A percentile compares a stretch with the other conserved stretches of the same genome.
These are phyloP conservation scores for Nigrograna mackinnonii DNA, from an alignment of 2,329 filamentous ascomycete species.

Conservation along the genomic window DNA sequence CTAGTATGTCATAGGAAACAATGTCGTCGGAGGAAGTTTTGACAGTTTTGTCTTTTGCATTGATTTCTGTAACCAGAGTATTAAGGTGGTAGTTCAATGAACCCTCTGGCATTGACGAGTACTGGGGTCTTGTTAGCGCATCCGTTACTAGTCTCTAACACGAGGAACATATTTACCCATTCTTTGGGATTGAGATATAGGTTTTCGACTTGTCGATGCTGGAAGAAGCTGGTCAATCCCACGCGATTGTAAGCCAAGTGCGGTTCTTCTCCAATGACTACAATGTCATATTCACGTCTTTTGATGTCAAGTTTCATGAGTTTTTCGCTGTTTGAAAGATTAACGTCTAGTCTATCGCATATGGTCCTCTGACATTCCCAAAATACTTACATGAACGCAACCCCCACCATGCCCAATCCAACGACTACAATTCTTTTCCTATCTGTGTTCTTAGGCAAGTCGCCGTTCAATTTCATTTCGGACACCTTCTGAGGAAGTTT, in stretches of 20 bases:
- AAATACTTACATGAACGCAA: slow-evolving; percentile 77
- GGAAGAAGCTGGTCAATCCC: slow-evolving; percentile 85
- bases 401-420: slow-evolving; percentile 88
- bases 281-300: slow-evolving; percentile 74
- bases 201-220: slow-evolving; percentile 81
- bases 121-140: slow-evolving; percentile 51
- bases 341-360: neutral
- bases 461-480: slow-evolving; percentile 29
- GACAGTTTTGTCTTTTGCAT: slow-evolving; percentile 67
- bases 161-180: slow-evolving; percentile 61
- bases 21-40: slow-evolving; percentile 70
- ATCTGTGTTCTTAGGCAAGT: slow-evolving; percentile 23
- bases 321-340: slow-evolving; percentile 70
- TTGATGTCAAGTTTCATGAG: slow-evolving; percentile 81
- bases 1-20: slow-evolving; percentile 77
- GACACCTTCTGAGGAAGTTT: slow-evolving; percentile 48
- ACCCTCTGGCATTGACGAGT: slow-evolving; percentile 66
- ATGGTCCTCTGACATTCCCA: neutral
- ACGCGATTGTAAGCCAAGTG: slow-evolving; percentile 92
- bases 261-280: slow-evolving; percentile 85
- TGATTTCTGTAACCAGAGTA: slow-evolving; percentile 70
- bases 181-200: slow-evolving; percentile 84
- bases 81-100: slow-evolving; percentile 77
- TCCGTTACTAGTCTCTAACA: neutral
- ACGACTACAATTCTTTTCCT: slow-evolving; percentile 79